A percentile compares a stretch with the other conserved stretches of the same genome.
Evolutionary conservation across 225 moss, liverwort and hornwort genomes (phyloP).

Genomic region (Thuidium tamariscinum): DNA sequence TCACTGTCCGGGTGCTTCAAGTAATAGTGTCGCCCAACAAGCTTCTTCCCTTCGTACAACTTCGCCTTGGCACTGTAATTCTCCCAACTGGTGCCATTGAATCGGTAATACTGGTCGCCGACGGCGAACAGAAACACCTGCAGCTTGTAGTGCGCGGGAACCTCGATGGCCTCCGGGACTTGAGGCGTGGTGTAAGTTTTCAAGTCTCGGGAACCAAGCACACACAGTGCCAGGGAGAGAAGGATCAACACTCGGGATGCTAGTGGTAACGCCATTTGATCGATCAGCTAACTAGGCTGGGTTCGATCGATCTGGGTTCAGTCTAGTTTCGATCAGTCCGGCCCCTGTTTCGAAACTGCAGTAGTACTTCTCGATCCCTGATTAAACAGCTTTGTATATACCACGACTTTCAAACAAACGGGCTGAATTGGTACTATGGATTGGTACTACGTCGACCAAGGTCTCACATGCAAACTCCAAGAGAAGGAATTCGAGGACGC

Average conservation of each 20-base stretch:
- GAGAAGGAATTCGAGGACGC: neutral
- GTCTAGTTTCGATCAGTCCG: neutral
- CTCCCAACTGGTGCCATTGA: conserved; percentile 37
- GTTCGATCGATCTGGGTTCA: neutral
- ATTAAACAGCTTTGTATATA: neutral
- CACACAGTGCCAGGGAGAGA: neutral
- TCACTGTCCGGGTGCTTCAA: conserved; percentile 3
- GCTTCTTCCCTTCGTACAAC: neutral
- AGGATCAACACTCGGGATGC: neutral
- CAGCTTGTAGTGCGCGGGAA: conserved; percentile 8
- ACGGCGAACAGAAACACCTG: neutral
- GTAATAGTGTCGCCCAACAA: conserved; percentile 25
- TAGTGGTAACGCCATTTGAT: neutral
- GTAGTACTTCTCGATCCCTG: neutral
- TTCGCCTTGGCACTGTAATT: conserved; percentile 15
- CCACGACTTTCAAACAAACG: neutral
- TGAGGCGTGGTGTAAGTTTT: neutral
- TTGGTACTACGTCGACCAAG: too few species aligned
- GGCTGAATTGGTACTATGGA: neutral
- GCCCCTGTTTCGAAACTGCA: neutral
- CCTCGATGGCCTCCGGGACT: neutral
- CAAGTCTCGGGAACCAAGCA: neutral
- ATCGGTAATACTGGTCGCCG: conserved; percentile 33
- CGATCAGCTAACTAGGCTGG: neutral
- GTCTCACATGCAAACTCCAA: neutral